Base-by-base conservation (phyloP, 345 rosid species). In the Salix arbutifolia region DNA sequence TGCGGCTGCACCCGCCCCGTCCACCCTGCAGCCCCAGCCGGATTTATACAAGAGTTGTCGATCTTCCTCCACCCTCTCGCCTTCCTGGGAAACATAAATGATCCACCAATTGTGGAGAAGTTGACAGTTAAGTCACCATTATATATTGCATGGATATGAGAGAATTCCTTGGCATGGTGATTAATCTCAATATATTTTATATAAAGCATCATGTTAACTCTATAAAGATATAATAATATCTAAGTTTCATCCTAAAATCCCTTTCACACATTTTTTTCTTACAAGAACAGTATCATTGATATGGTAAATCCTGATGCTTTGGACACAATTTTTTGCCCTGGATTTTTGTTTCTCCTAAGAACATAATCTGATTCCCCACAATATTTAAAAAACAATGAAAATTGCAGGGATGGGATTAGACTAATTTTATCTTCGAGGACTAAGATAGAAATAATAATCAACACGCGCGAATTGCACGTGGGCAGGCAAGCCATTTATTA, bases 41-140 rank as follows among this genome's bases (percentile, higher is more conserved):
- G 78, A 67, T 83, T 85, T 40, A 2, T 40, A 40, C 44, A 33
- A 33, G 35, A 33, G 35, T 33, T 33, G 35, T 33, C 21, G 82
- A 84, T 60, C 94, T 76, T 71, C 97, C 86, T 8, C 92, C 90
- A 1, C 94, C 92, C 0, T 92, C 92, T 46, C 92, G 85, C 58
- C 85, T 68, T 67, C 79, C 85, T 3, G 94, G 90, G 86, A 88
- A 90, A 80, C 85, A 78, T 42, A 10, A 10, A 10, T 14, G 98
- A 96, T 69, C 88, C 93, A 18, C 96, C 98, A 30, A 88, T 90
- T 50, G 13, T 42, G 4, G 46, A 42, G 11, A 42, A 42, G 46
- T 11, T 42, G 14, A 42, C 46, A 42, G 46, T 42, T 42, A 11
- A 11, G 46, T 42, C 14, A 42, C 46, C 46, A 0, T 42, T 42